Evolutionary conservation across 805 yeast species (phyloP).

Genomic region (Cyberlindnera galapagoensis): DNA sequence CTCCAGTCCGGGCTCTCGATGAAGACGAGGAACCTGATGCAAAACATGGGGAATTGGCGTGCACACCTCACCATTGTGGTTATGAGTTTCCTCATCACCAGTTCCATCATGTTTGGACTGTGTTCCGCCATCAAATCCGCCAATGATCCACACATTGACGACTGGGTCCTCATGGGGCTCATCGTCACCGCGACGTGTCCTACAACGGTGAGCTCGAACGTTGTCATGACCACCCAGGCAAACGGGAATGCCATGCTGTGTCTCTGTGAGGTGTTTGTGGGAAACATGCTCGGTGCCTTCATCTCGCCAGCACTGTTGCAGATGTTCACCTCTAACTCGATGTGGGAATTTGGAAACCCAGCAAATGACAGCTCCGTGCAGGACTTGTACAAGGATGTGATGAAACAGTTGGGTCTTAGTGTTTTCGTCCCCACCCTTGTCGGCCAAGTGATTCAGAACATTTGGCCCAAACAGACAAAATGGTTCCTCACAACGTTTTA

Average conservation of each 20-base stretch:
- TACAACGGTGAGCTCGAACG: constrained; percentile 87
- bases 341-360: constrained; percentile 80
- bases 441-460: constrained; percentile 77
- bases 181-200: constrained; percentile 84
- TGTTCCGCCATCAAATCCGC: constrained; percentile 60
- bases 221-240: constrained; percentile 84
- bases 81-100: constrained; percentile 65
- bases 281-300: constrained; percentile 81
- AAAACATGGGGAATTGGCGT: constrained; percentile 71
- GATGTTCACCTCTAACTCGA: constrained; percentile 47
- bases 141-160: constrained; percentile 50
- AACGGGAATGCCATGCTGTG: constrained; percentile 77
- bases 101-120: constrained; percentile 66
- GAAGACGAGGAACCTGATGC: constrained; percentile 52
- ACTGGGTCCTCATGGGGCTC: constrained; percentile 76
- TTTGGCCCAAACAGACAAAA: constrained; percentile 58
- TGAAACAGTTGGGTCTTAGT: constrained; percentile 82
- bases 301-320: constrained; percentile 82
- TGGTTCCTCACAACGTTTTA: constrained; percentile 53
- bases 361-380: constrained; percentile 47
- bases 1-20: constrained; percentile 76
- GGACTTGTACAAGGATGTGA: constrained; percentile 61
- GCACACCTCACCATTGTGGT: constrained; percentile 69
- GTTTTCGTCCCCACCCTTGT: constrained; percentile 82
- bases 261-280: constrained; percentile 78